Base-by-base conservation (phyloP, 768 basidiomycete species). In the Lactarius evosmus region DNA sequence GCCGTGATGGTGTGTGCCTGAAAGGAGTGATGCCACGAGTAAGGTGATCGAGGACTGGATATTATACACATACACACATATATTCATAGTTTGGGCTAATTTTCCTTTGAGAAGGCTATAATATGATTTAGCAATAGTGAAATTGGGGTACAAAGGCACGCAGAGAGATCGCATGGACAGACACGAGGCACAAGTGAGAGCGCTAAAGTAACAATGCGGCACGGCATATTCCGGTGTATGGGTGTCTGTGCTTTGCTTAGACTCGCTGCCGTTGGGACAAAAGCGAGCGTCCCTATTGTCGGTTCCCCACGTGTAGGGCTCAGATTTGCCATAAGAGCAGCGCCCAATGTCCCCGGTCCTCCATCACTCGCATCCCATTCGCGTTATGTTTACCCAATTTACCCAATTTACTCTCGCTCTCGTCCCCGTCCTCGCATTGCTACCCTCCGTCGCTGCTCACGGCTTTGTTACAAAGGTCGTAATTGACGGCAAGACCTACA, bases 351-450 rank as follows among this genome's bases (percentile, higher is more conserved):
- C 29, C 5, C 9, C 29, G 7, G 11, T 12, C 8, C 11, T 16
- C 9, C 16, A 34, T 58, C 36, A 17, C 17, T 16, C 51, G 22
- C 30, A 0, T 14, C 50, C 56, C 44, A 40, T 14, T 34, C 40
- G 46, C 25, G 40, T 34, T 14, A 60, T 60, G 58, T 16, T 61
- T 9, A 19, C 38, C n/a, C 52, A 22, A 34, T 16, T 61, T 9
- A 19, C 38, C n/a, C 52, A 22, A 34, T 11, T 62, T n/a, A 38
- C 59, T n/a, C 36, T 61, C 22, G 30, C 52, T 11, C 51, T 66
- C 25, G 22, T 33, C 22, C 65, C 79, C 78, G 50, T 56, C 29
- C 51, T 69, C 30, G 32, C 62, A 14, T 56, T 67, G 2, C 41
- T 64, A 7, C 66, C 68, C 32, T 61, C 38, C 12, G 66, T 40